Evolutionary conservation across 768 basidiomycete genomes (phyloP).

Genomic region (Rhodotorula paludigena): DNA sequence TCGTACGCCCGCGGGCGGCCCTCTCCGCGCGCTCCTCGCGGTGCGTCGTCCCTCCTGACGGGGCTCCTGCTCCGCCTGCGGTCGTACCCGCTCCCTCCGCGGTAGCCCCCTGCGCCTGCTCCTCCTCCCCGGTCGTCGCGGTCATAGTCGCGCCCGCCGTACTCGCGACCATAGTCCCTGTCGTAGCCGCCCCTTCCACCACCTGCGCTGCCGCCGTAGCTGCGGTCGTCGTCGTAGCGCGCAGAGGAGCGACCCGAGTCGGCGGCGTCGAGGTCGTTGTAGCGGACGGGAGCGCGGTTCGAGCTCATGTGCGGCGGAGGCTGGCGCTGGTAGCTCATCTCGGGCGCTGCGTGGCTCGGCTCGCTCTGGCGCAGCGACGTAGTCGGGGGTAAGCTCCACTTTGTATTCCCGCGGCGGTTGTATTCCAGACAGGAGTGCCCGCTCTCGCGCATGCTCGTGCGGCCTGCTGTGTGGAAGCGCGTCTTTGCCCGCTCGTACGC

Average conservation of each 20-base stretch:
- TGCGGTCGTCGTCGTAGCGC: not conserved
- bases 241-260: not conserved
- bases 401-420: too few relatives aligned
- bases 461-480: not conserved
- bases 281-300: not conserved
- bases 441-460: too few relatives aligned
- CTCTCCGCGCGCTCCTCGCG: not conserved
- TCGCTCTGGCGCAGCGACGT: too few relatives aligned
- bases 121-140: not conserved
- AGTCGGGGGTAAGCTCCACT: too few relatives aligned
- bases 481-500: not conserved
- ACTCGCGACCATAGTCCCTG: not conserved
- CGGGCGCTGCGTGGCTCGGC: too few relatives aligned
- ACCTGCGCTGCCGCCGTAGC: not conserved
- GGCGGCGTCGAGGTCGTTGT: slow-evolving; percentile 1
- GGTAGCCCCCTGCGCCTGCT: not conserved
- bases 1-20: not conserved
- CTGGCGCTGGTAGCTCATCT: slow-evolving; percentile 2
- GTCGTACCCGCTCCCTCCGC: not conserved
- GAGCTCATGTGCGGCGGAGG: not conserved
- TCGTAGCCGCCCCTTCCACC: too few relatives aligned
- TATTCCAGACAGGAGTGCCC: too few relatives aligned
- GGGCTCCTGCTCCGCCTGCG: slow-evolving; percentile 26
- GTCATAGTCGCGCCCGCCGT: not conserved
- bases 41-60: not conserved